phyloP scores from a whole-genome alignment of 495 filamentous ascomycete species.

The Pseudomonodictys pantanalensis region DNA sequence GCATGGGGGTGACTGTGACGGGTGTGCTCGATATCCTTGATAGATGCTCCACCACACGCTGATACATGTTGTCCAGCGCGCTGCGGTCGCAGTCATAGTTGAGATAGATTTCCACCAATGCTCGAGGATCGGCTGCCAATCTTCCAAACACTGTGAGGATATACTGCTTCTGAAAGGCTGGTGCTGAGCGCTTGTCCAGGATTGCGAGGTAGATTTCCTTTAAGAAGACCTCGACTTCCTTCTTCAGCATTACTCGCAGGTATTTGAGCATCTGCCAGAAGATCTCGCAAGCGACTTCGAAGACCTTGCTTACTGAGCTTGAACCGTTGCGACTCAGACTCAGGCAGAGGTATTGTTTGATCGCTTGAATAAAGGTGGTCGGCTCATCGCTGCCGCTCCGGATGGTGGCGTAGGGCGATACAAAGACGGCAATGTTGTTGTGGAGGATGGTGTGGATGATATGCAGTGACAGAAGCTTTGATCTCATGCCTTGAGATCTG shows the following conservation, averaged over 20 bases:
- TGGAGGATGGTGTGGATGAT: conserved; percentile 91
- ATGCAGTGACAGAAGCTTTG: conserved; percentile 91
- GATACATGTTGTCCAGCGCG: conserved; percentile 94
- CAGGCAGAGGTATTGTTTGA: conserved; percentile 92
- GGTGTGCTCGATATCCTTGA: conserved; percentile 76
- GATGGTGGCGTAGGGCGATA: conserved; percentile 84
- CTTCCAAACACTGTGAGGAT: conserved; percentile 83
- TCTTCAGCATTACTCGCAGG: conserved; percentile 93
- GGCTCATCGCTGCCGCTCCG: conserved; percentile 80
- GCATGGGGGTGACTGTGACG: conserved; percentile 64
- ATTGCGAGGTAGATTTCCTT: conserved; percentile 97
- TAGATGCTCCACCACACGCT: conserved; percentile 87
- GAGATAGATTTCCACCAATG: conserved; percentile 91
- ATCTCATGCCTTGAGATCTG: conserved; percentile 92
- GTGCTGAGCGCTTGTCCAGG: conserved; percentile 80
- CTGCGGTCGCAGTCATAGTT: conserved; percentile 98
- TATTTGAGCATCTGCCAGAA: conserved; percentile 96
- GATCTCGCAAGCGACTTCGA: conserved; percentile 94
- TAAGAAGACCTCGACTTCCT: conserved; percentile 96
- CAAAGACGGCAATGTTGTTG: conserved; percentile 83
- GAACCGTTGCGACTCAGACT: conserved; percentile 92
- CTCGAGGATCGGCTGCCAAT: conserved; percentile 78
- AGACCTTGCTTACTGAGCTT: conserved; percentile 84
- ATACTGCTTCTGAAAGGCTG: conserved; percentile 85
- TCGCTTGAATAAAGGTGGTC: conserved; percentile 88